phyloP scores from a whole-genome alignment of 2,329 filamentous ascomycete species.

The Arthrobotrys entomopaga region DNA sequence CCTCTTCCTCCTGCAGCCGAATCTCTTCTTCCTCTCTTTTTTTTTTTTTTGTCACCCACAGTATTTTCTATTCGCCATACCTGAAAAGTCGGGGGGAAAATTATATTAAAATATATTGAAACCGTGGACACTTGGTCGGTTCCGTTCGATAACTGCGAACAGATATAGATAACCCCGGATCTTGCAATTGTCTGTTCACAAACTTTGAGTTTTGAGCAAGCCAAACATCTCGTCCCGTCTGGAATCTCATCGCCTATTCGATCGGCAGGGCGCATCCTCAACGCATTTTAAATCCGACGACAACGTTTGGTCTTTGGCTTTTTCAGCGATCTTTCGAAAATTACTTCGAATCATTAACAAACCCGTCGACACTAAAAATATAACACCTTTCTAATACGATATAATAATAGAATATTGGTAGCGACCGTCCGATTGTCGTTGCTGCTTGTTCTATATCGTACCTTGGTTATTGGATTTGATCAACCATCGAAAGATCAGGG shows the following conservation, averaged over 20 bases:
- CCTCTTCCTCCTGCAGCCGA: slow-evolving; percentile 28
- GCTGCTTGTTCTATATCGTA: neutral
- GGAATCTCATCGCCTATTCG: slow-evolving; percentile 1
- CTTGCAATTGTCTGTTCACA: neutral
- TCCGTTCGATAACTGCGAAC: slow-evolving; percentile 11
- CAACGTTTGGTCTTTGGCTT: slow-evolving; percentile 4
- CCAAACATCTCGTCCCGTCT: neutral
- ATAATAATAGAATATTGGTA: neutral
- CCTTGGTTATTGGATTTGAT: too few relatives aligned
- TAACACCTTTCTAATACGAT: neutral
- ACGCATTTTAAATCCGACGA: slow-evolving; percentile 21
- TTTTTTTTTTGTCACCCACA: slow-evolving; percentile 8
- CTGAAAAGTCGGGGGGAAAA: too few relatives aligned
- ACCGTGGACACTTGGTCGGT: neutral
- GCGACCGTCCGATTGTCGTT: neutral
- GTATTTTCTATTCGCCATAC: neutral
- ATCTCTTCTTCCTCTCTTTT: slow-evolving; percentile 36
- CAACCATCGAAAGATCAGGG: neutral
- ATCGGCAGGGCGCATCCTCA: slow-evolving; percentile 40
- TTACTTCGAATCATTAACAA: neutral
- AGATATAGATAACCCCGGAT: neutral
- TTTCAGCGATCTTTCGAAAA: slow-evolving; percentile 13
- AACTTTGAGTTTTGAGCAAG: neutral
- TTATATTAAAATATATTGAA: too few relatives aligned
- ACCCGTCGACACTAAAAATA: neutral